Base-by-base conservation (phyloP, 768 basidiomycete genomes). In the Lepiota brunneoincarnata region DNA sequence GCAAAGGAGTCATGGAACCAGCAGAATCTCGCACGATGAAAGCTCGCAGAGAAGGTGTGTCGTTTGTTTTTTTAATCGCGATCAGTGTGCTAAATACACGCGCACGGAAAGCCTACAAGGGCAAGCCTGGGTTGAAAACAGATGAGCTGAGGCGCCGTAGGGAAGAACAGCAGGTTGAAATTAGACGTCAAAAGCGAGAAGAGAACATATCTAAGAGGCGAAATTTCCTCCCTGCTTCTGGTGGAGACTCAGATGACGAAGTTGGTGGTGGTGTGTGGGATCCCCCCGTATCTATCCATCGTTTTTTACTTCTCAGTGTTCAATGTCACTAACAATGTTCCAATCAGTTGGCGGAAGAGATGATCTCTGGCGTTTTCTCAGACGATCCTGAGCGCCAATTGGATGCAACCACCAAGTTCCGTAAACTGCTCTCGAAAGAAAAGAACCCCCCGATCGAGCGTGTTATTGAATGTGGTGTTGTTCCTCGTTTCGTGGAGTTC, bases 361-460 rank as follows among this genome's bases (percentile, higher is more conserved):
- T 99, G 94, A 86, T 99, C 59, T 71, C 79, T 51, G 93, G 87
- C 52, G 94, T 99, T 23, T 96, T 97, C 70, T 93, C 91, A 20
- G 87, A 94, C 48, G 89, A 95, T 69, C 76, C 87, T 26, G 93
- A 97, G 55, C 87, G 84, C 63, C 97, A 99, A 72, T 77, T 96
- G 56, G 95, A 98, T 70, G 91, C 96, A 67, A 98, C 97, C 15
- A 98, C 93, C 67, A 96, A 91, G 74, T 98, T 98, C 80, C 88
- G 97, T 64, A 99, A 98, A 75, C 81, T 99, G 37, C 83, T 99
- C 59, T 98, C 95, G 61, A 99, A 99, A 76, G 97, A 99, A 77
- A 96, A 95, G 78, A 99, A 98, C 69, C 97, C 97, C 43, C 97
- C 96, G 17, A 99, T 99, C 68, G 97, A 99, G 70, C 86, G 87